Evolutionary conservation across 2,329 filamentous ascomycete genomes (phyloP), one percentile per base, ranked within the genome.

Genomic region (Rhinocladiella mackenziei): DNA sequence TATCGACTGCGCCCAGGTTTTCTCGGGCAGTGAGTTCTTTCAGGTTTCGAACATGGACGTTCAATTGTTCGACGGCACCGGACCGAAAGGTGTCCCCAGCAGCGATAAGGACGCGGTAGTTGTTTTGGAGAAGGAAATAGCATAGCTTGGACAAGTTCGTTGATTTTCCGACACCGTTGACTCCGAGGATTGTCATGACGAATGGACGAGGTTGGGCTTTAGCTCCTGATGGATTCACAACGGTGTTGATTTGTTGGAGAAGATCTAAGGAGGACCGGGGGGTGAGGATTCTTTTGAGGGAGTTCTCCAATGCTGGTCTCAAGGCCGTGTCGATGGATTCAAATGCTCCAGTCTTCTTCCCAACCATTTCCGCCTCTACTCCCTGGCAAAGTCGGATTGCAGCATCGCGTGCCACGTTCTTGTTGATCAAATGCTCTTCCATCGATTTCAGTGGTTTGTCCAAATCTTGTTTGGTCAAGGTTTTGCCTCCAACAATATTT

Each of bases 101-200:
- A 10, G 88, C 91, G 55, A 98, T 87, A 45, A 98, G 77, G 11
- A 98, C 89, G 61, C 86, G 86, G 73, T 95, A 94, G 64, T 94
- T 89, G 73, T 98, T 98, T 67, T 98, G 91, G 22, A 98, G 75
- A 26, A 98, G 75, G 71, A 98, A 98, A 70, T 92, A 98, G 66
- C 89, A 94, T 56, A 98, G 95, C 68, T 98, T 98, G 65, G 87
- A 91, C 26, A 98, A 75, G 63, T 96, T 97, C 39, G 92, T 98
- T 11, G 89, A 96, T 71, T 98, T 98, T 61, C 92, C 92, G 26
- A 98, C 92, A 41, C 92, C 92, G 65, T 98, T 98, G 62, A 98
- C 92, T 51, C 92, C 92, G 31, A 98, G 92, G 50, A 98, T 95
- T 45, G 89, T 96, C 63, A 98, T 94, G 59, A 97, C 91, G 63